A percentile compares a stretch with the other conserved stretches of the same genome.
phyloP scores from a whole-genome alignment of 768 basidiomycete genomes.

The Tylopilus sp. region DNA sequence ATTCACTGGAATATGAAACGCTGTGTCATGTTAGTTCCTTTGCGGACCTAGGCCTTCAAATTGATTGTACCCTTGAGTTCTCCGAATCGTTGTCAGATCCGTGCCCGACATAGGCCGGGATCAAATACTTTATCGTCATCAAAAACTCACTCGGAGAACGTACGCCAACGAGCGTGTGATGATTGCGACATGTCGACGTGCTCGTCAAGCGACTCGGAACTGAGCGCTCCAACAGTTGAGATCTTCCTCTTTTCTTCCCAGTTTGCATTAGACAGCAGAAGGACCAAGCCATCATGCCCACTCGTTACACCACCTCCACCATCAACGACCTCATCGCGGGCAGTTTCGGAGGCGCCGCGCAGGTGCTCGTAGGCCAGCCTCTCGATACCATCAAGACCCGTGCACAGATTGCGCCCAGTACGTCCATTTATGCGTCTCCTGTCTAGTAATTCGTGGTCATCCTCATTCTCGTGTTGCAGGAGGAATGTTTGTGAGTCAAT shows the following conservation, averaged over 20 bases:
- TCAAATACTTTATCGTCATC: no score
- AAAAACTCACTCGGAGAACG: no score
- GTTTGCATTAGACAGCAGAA: no score
- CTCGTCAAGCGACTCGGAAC: background rate
- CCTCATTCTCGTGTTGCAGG: conserved; percentile 38
- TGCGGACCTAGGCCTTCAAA: no score
- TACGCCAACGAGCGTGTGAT: background rate
- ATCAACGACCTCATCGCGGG: conserved; percentile 85
- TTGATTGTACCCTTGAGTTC: no score
- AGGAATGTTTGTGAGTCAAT: conserved; percentile 82
- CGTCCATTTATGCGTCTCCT: conserved; percentile 23
- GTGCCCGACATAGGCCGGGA: no score
- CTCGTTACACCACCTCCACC: conserved; percentile 47
- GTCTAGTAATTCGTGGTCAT: background rate
- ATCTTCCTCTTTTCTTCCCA: background rate
- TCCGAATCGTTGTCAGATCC: no score
- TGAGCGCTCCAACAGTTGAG: background rate
- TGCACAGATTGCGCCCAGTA: conserved; percentile 84
- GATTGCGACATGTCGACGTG: background rate
- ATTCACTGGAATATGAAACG: no score
- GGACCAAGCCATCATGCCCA: conserved; percentile 23
- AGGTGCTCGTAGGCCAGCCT: conserved; percentile 93
- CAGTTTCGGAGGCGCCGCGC: conserved; percentile 88
- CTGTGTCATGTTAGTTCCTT: no score
- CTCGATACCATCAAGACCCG: conserved; percentile 87